Base-by-base conservation (phyloP, 352 stramenopile genomes). In the Pseudoperonospora humuli region DNA sequence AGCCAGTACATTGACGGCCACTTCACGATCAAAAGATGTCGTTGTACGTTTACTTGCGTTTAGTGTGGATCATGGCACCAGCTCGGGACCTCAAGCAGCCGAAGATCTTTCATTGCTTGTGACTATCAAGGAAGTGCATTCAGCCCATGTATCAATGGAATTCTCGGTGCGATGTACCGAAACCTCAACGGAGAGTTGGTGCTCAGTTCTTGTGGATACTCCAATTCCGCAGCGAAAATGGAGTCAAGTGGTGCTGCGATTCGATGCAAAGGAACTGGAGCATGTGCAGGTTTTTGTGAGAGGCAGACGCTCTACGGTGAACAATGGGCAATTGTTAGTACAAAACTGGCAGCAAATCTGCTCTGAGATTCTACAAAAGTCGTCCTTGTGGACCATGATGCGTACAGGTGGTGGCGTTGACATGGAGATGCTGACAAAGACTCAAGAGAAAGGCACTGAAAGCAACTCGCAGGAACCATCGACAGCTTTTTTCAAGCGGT, bases 271-370 rank as follows among this genome's bases (percentile, higher is more conserved):
- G 26, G 14, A 13, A 21, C 7, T 19, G 17, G 56, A 57, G 6
- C 27, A 31, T 4, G 3, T 61, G 21, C 45, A 52, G 13, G 40
- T 40, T 23, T 57, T 61, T 38, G 21, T 64, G 11, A 50, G 36
- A 19, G 45, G 39, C 4, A 57, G 42, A 25, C 41, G 11, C 10
- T 56, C 50, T 21, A 51, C 50, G 3, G 13, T 56, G 18, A 56
- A 44, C 17, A 53, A 39, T 34, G 26, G 20, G 2, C 27, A 40
- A 13, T 18, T 18, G 19, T 29, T 33, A 3, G 11, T 17, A 11
- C 24, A 50, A 21, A n/a, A 10, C 3, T 33, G 20, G 34, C 25
- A 41, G 18, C 7, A n/a, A 3, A 13, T 56, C 18, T 39, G 25
- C 18, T 39, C 45, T 17, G 32, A 52, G 19, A 36, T 50, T 38